Conservation (phyloP, 2,329 filamentous ascomycete species). For the Alternaria angustiovoidea region DNA sequence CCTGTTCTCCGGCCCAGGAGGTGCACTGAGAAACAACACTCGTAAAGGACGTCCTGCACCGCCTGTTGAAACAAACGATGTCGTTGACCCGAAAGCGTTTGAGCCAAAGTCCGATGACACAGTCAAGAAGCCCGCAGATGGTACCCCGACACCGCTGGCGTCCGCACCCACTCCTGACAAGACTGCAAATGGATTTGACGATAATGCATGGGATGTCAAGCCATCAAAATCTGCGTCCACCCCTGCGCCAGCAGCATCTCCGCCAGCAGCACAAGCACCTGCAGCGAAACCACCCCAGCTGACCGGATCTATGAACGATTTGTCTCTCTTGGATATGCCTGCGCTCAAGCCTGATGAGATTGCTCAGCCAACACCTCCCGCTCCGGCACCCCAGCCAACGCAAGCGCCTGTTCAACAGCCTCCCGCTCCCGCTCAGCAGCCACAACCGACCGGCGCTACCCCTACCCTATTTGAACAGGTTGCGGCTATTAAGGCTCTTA, state of each 20-base stretch:
- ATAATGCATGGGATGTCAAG: constrained; percentile 97
- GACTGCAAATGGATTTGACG: constrained; percentile 77
- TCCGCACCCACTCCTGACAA: constrained; percentile 59
- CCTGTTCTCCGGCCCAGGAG: constrained; percentile 92
- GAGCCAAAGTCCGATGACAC: constrained; percentile 64
- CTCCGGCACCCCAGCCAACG: constrained; percentile 55
- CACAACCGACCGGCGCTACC: constrained; percentile 57
- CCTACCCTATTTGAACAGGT: constrained; percentile 49
- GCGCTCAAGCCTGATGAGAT: constrained; percentile 48
- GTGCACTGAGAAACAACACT: constrained; percentile 90
- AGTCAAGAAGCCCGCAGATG: constrained; percentile 56
- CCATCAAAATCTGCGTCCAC: constrained; percentile 68
- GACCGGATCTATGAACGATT: constrained; percentile 74
- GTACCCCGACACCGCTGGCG: constrained; percentile 59
- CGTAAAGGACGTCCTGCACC: constrained; percentile 89
- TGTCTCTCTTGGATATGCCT: constrained; percentile 68
- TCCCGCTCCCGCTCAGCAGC: constrained; percentile 41
- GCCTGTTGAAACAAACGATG: constrained; percentile 83
- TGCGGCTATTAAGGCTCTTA: constrained; percentile 49
- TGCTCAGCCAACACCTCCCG: constrained; percentile 51
- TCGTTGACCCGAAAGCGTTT: constrained; percentile 87
- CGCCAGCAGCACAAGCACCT: constrained; percentile 53
- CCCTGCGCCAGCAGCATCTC: constrained; percentile 51
- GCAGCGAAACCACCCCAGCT: constrained; percentile 43
- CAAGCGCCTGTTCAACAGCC: constrained; percentile 51